Conservation (phyloP, 208 protist species). For the Porcisia deanei region DNA sequence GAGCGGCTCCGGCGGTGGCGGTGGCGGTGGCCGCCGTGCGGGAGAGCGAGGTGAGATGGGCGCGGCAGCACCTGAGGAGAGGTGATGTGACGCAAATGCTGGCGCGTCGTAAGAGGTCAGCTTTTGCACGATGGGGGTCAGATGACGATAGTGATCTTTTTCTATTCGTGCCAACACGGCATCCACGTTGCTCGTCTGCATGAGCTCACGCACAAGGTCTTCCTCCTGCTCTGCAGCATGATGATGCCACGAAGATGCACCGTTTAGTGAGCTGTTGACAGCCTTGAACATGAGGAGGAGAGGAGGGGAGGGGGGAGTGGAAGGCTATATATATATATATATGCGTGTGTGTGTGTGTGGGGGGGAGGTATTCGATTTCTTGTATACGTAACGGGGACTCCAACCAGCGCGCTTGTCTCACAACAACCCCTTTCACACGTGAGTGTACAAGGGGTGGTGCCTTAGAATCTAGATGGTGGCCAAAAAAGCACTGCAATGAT, state of each 20-base stretch:
- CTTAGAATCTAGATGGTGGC: too few species aligned
- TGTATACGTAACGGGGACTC: too few species aligned
- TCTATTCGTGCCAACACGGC: constrained; percentile 69
- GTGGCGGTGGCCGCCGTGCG: constrained; percentile 9
- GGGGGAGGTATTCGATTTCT: too few species aligned
- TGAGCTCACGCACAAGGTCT: constrained; percentile 70
- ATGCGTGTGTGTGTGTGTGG: not conserved
- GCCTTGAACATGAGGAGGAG: constrained; percentile 7
- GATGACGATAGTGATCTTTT: constrained; percentile 45
- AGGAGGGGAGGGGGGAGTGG: not conserved
- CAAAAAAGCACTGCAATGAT: too few species aligned
- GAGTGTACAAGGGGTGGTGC: too few species aligned
- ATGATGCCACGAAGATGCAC: constrained; percentile 27
- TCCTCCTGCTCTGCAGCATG: constrained; percentile 55
- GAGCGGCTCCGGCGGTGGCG: constrained; percentile 10
- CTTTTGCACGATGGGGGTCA: constrained; percentile 37
- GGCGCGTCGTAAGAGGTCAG: constrained; percentile 38
- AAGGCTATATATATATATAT: not conserved
- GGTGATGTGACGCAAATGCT: not conserved
- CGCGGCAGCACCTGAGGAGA: not conserved
- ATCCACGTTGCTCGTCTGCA: constrained; percentile 71
- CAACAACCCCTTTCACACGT: too few species aligned
- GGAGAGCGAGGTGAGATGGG: not conserved
- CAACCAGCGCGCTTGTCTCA: too few species aligned
- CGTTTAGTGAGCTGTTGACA: not conserved